These are phyloP conservation scores for Heliocybe sulcata DNA, from an alignment of 1,284 basidiomycete species.

Conservation along the genomic window DNA sequence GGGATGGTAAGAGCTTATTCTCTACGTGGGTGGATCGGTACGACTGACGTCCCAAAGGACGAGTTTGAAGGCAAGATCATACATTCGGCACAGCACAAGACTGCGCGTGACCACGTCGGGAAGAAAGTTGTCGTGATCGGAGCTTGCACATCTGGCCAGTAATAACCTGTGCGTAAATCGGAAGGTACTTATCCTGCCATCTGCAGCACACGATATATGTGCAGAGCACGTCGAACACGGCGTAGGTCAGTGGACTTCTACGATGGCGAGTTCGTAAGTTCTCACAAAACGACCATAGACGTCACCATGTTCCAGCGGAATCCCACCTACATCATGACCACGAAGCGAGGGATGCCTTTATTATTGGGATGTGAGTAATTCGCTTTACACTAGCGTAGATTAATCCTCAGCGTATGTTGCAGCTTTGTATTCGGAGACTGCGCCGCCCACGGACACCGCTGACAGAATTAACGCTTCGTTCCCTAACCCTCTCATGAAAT, in stretches of 20 bases:
- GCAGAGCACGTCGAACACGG: conserved; percentile 39
- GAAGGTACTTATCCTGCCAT: background rate
- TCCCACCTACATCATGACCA: conserved; percentile 56
- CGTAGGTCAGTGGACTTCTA: conserved; percentile 15
- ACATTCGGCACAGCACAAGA: conserved; percentile 34
- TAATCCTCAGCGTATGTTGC: background rate
- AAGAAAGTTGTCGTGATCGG: conserved; percentile 47
- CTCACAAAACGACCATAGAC: conserved; percentile 11
- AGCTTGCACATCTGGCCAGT: conserved; percentile 37
- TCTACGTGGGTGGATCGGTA: background rate
- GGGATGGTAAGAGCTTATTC: conserved; percentile 17
- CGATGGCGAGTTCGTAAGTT: background rate
- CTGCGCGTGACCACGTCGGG: conserved; percentile 30
- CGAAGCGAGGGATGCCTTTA: conserved; percentile 32
- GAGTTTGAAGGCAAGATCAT: conserved; percentile 34
- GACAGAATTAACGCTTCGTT: conserved; percentile 46
- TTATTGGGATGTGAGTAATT: conserved; percentile 24
- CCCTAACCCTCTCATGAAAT: conserved; percentile 36
- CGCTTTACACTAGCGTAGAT: background rate
- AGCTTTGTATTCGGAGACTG: conserved; percentile 47
- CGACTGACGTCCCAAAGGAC: conserved; percentile 17
- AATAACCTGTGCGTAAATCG: background rate
- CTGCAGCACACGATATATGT: conserved; percentile 31
- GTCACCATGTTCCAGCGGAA: conserved; percentile 59
- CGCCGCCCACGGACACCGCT: conserved; percentile 37